Base-by-base conservation (phyloP, 352 stramenopile species). In the Globisporangium cederbergense region DNA sequence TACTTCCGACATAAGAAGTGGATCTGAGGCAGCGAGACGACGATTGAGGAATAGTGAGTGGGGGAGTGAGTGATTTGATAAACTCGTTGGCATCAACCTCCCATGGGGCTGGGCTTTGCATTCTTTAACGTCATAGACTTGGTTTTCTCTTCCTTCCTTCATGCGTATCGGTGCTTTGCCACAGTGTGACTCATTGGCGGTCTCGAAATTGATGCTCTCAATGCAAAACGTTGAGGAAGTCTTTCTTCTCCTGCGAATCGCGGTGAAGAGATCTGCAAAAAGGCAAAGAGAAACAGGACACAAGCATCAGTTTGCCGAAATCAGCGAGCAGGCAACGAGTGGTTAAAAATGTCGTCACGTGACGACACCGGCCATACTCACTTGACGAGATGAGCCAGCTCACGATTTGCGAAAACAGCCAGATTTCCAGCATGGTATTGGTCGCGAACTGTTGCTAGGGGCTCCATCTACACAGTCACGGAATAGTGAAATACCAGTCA, bases 1-100 rank as follows among this genome's bases (percentile, higher is more conserved):
- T 95, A 93, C 72, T 93, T 95, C 45, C 78, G 86, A 40, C 83
- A 91, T 70, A 92, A 92, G 59, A 79, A 90, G 70, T 95, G 84
- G 84, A 92, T 95, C 32, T 93, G 53, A 84, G 18, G 32, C 52
- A 49, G 16, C 43, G 43, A 46, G 13, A 40, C 13, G 28, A 56
- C 6, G 14, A 7, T 9, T 46, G 40, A 13, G 14, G 40, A n/a
- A 20, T 34, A 4, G 47, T 54, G n/a, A 51, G 18, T 28, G 13
- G 4, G 16, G 30, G 47, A 13, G 49, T 22, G 49, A 14, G 25
- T 28, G 25, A 28, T 28, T 1, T 28, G 25, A 28, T 56, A 13
- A n/a, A 13, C 14, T 46, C 16, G 5, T n/a, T 20, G 18, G 7
- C 18, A 46, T 40, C 34, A 8, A 10, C 11, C 7, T 40, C 11